Evolutionary conservation across 179 eudicot species (phyloP).

Genomic region (Beta corolliflora): DNA sequence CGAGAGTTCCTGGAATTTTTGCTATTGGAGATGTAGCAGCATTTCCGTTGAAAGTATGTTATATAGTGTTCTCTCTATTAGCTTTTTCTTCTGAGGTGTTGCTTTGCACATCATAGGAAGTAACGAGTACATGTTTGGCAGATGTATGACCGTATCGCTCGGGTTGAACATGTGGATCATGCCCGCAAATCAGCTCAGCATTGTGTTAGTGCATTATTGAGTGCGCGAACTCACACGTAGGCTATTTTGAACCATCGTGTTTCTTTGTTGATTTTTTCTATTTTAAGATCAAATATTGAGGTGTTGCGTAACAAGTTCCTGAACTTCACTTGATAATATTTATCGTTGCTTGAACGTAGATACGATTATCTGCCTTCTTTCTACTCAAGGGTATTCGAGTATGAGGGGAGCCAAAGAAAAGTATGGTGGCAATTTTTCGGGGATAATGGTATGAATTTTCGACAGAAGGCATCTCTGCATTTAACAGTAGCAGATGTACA

Average conservation of each 20-base stretch:
- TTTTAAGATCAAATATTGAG: neutral
- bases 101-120: constrained; percentile 2
- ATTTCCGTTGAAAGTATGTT: constrained; percentile 71
- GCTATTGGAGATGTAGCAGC: constrained; percentile 97
- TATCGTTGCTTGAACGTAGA: constrained; percentile 34
- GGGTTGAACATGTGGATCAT: constrained; percentile 96
- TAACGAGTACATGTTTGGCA: constrained; percentile 35
- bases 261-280: neutral
- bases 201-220: constrained; percentile 67
- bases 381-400: constrained; percentile 95
- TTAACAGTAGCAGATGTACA: constrained; percentile 6
- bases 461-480: constrained; percentile 2
- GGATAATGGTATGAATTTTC: constrained; percentile 68
- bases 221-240: constrained; percentile 63
- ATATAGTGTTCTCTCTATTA: constrained; percentile 3
- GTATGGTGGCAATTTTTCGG: constrained; percentile 99
- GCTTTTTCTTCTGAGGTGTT: neutral
- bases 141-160: constrained; percentile 75
- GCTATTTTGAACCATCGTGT: constrained; percentile 14
- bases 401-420: constrained; percentile 97
- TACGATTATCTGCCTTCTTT: constrained; percentile 81
- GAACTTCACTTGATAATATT: constrained; percentile 4
- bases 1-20: constrained; percentile 74
- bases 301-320: neutral
- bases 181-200: constrained; percentile 91